These are phyloP conservation scores for Talaromyces sp. DNA, from an alignment of 2,329 filamentous ascomycete species.

Conservation along the genomic window DNA sequence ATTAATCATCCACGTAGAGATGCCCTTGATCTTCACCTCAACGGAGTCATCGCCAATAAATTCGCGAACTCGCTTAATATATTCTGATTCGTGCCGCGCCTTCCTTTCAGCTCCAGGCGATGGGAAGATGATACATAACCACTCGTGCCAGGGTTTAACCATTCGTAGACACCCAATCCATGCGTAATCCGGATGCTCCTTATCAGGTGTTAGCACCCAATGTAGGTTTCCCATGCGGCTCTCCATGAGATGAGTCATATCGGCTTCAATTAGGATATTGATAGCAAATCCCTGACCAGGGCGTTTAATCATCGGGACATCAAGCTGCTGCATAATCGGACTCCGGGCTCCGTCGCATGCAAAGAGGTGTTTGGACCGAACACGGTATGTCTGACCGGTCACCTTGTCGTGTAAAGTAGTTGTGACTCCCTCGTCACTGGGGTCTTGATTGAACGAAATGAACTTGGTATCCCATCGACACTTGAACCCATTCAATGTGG, in stretches of 20 bases:
- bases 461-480: background rate
- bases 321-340: constrained; percentile 42
- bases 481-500: background rate
- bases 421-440: background rate
- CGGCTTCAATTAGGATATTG: constrained; percentile 48
- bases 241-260: constrained; percentile 35
- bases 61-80: constrained; percentile 41
- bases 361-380: constrained; percentile 55
- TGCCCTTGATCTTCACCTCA: constrained; percentile 46
- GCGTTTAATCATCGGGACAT: constrained; percentile 43
- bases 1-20: constrained; percentile 58
- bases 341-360: constrained; percentile 54
- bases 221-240: constrained; percentile 56
- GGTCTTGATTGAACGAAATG: background rate
- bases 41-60: constrained; percentile 53
- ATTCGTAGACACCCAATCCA: constrained; percentile 52
- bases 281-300: constrained; percentile 47
- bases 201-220: constrained; percentile 55
- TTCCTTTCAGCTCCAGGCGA: too few relatives aligned
- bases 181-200: constrained; percentile 48
- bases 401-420: constrained; percentile 28
- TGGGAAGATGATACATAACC: constrained; percentile 25
- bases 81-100: constrained; percentile 50
- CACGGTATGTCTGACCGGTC: constrained; percentile 35
- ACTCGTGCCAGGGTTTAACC: constrained; percentile 62